Base-by-base conservation (phyloP, 768 basidiomycete species). In the Trametes punicea region DNA sequence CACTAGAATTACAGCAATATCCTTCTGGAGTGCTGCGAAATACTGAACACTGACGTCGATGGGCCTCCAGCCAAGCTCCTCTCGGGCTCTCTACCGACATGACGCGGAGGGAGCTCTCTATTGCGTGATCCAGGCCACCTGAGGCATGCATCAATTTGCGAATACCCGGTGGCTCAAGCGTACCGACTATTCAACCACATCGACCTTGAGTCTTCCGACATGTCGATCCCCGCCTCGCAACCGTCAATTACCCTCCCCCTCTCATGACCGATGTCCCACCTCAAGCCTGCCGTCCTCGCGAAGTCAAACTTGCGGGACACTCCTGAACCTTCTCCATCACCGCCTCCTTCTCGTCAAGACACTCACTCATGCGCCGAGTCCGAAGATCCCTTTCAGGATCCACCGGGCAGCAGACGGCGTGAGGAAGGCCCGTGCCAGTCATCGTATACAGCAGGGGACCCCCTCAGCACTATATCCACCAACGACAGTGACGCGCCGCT, bases 141-240 rank as follows among this genome's bases (percentile, higher is more conserved):
- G 34, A 16, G 34, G 52, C 44, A 44, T 46, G 52, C 34, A 54
- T 54, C 52, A 54, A 29, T 46, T 46, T 46, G 52, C 52, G 52
- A 46, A 54, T 46, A 54, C 33, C 44, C 52, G 52, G 42, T 36
- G 52, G 52, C 42, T 39, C 34, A 23, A 20, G 26, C 52, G n/a
- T 44, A 54, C 18, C 33, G 34, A 30, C 34, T 45, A 33, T 36
- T 46, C 42, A 11, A 29, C 9, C 21, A 34, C 31, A 21, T 15
- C 29, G 18, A 10, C 25, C 13, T 27, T 31, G 41, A 20, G 16
- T 4, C 42, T 20, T 25, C 25, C 1, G 51, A 31, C 51, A 53
- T 53, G 51, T 16, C 26, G 13, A 30, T n/a, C n/a, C 21, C 29
- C 6, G 1, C 21, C 13, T 8, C 18, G 7, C 23, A 15, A 25